These are phyloP conservation scores for Hypoxylon sp. DNA, from an alignment of 2,329 filamentous ascomycete species.

Conservation along the genomic window DNA sequence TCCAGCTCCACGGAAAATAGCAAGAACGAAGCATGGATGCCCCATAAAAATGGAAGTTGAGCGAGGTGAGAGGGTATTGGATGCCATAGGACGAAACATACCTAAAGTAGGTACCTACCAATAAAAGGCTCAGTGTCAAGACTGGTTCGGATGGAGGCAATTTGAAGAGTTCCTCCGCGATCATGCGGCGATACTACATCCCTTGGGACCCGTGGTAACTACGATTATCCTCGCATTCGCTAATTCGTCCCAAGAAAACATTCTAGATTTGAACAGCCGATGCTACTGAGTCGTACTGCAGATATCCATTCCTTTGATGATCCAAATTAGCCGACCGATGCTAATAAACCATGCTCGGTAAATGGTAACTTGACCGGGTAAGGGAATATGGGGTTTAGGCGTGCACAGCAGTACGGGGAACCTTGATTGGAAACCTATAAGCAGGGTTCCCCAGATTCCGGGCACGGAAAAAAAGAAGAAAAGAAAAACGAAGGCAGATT, in stretches of 20 bases:
- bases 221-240: neutral
- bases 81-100: neutral
- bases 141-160: neutral
- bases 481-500: neutral
- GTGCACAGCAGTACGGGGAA: neutral
- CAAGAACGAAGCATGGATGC: neutral
- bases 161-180: neutral
- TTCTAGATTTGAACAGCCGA: slow-evolving; percentile 17
- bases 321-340: slow-evolving; percentile 10
- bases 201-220: neutral
- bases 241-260: slow-evolving; percentile 1
- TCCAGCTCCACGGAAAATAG: neutral
- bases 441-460: slow-evolving; percentile 5
- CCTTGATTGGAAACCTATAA: slow-evolving; percentile 5
- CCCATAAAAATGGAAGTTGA: neutral
- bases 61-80: neutral
- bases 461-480: neutral
- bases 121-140: neutral
- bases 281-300: slow-evolving; percentile 7
- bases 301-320: slow-evolving; percentile 7
- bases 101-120: no score
- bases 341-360: slow-evolving; percentile 6
- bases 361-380: slow-evolving; percentile 14
- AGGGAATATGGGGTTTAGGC: neutral
- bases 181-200: neutral